Conservation (phyloP, 1,284 basidiomycete genomes). For the Austroboletus niveus region DNA sequence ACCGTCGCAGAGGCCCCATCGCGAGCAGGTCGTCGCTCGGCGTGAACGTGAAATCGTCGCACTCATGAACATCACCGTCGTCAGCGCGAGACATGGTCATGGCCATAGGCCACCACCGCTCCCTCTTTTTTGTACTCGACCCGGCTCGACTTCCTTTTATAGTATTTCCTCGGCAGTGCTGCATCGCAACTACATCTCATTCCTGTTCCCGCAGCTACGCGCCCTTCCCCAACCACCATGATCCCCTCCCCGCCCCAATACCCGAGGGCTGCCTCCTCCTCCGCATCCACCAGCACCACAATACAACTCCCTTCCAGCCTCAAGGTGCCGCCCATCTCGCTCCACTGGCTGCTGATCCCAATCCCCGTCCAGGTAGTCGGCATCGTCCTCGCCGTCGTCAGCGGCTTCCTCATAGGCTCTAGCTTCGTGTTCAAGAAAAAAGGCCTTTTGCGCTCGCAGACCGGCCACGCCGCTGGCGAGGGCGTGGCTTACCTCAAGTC, state of each 20-base stretch:
- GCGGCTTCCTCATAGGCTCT: conserved; percentile 90
- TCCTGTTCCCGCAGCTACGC: conserved; percentile 3
- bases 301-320: conserved; percentile 31
- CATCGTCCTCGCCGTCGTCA: conserved; percentile 78
- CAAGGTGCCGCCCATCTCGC: conserved; percentile 27
- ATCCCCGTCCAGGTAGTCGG: conserved; percentile 56
- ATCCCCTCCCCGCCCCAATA: conserved; percentile 15
- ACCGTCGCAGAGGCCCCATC: conserved; percentile 2
- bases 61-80: background rate
- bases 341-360: background rate
- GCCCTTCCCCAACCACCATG: conserved; percentile 12
- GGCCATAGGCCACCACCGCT: background rate
- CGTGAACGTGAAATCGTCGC: conserved; percentile 16
- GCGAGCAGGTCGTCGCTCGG: conserved; percentile 12
- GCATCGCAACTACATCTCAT: conserved; percentile 13
- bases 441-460: conserved; percentile 72
- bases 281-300: conserved; percentile 23
- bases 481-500: conserved; percentile 95
- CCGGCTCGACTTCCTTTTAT: conserved; percentile 5
- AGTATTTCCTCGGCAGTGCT: conserved; percentile 8
- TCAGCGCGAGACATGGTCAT: conserved; percentile 16
- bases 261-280: conserved; percentile 24
- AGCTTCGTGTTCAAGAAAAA: conserved; percentile 98
- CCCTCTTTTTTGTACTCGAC: conserved; percentile 4
- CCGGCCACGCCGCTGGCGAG: conserved; percentile 76